Base-by-base conservation (phyloP, 768 basidiomycete species). In the Boletus subcaerulescens region DNA sequence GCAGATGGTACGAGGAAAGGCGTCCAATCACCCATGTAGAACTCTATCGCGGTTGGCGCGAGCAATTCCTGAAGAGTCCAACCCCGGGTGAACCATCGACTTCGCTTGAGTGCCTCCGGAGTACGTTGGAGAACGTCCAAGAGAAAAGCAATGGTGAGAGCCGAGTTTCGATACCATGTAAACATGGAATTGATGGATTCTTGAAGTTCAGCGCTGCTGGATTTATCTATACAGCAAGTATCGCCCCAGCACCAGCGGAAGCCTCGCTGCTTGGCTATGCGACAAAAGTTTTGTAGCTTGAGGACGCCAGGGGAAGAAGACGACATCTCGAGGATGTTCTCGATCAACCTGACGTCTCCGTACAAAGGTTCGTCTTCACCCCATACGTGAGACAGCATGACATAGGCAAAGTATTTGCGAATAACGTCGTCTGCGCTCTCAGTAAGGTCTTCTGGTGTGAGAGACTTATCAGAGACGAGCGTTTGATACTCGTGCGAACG, bases 161-260 rank as follows among this genome's bases (percentile, higher is more conserved):
- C 52, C 0, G 71, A 68, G 33, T 65, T 62, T 26, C 67, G 57
- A 31, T 70, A 71, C 70, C 70, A 71, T 14, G 24, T 59, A 24
- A 72, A 72, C 71, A 71, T 71, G 46, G 63, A 64, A n/a, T 62
- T 60, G 42, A 71, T 65, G 49, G 71, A 64, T 36, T 71, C 69
- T 15, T 67, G 63, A 3, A 71, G 58, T 42, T 71, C 69, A 13
- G 64, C 65, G 18, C 64, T 70, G 45, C 67, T 71, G 12, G 51
- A 32, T 41, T 69, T 67, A 33, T 70, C 64, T 18, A 67, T 69
- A 26, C 71, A 72, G 15, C 63, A 69, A 1, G 69, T 69, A 15
- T 72, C 71, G 43, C 60, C 60, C 69, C 68, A 72, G 40, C 65
- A 63, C 55, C 65, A 64, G n/a, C 3, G 48, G 46, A 59, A 69